Percentiles rank a stretch among this genome's conserved stretches.
Conservation (phyloP, 2,329 filamentous ascomycete species). For the Dothistroma septosporum region DNA sequence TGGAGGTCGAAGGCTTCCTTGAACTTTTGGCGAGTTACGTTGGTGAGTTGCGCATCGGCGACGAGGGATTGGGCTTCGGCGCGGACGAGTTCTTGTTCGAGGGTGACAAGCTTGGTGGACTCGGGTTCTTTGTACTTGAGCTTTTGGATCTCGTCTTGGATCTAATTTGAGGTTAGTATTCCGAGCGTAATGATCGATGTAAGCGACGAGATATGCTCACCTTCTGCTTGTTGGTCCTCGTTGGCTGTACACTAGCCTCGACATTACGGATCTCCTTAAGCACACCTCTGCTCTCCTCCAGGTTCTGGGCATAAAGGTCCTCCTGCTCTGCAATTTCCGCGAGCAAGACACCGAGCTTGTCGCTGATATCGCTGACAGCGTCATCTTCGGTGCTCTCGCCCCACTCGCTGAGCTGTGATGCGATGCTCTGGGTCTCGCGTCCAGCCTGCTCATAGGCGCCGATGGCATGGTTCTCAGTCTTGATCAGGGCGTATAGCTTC, state of each 20-base stretch:
- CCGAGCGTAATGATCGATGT: not conserved
- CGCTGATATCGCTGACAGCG: conserved; percentile 79
- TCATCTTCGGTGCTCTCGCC: conserved; percentile 88
- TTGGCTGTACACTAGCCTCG: conserved; percentile 90
- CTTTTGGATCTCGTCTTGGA: conserved; percentile 86
- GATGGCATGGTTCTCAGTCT: conserved; percentile 87
- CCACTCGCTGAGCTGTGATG: conserved; percentile 91
- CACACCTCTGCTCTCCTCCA: conserved; percentile 77
- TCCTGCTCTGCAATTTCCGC: conserved; percentile 94
- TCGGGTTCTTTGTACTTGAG: conserved; percentile 89
- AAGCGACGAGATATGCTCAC: conserved; percentile 28
- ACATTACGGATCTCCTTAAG: conserved; percentile 94
- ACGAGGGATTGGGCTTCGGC: conserved; percentile 95
- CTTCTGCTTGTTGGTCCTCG: conserved; percentile 78
- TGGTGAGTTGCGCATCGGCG: conserved; percentile 92
- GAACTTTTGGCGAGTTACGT: conserved; percentile 91
- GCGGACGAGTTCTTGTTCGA: conserved; percentile 94
- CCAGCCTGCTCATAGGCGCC: conserved; percentile 78
- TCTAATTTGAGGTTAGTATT: conserved; percentile 38
- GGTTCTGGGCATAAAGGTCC: conserved; percentile 75
- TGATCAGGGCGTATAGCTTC: conserved; percentile 87
- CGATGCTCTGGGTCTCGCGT: conserved; percentile 78
- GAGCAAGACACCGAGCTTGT: conserved; percentile 91
- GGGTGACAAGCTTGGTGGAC: conserved; percentile 71
- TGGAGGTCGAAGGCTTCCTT: conserved; percentile 91